A percentile compares a stretch with the other conserved stretches of the same genome.
Evolutionary conservation across 208 protist species (phyloP).

Genomic region (Trypanosoma grayi): DNA sequence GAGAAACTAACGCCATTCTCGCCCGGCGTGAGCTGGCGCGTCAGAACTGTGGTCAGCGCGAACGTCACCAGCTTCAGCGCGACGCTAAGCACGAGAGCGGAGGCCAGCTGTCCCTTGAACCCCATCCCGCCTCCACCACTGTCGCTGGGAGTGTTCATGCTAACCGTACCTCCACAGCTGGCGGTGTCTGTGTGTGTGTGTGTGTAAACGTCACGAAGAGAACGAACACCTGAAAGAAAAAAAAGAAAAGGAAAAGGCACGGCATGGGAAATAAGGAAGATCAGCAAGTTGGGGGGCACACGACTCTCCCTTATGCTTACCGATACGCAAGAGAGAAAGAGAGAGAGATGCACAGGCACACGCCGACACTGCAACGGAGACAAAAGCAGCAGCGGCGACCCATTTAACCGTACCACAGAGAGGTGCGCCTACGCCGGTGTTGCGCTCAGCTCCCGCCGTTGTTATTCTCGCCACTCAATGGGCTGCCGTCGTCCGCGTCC

Average conservation of each 20-base stretch:
- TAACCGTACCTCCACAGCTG: not conserved
- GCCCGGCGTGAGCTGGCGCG: slow-evolving; percentile 65
- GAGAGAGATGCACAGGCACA: no score
- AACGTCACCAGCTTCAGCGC: slow-evolving; percentile 78
- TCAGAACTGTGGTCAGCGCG: slow-evolving; percentile 52
- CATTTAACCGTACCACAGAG: no score
- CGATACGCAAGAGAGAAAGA: no score
- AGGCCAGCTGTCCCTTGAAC: slow-evolving; percentile 68
- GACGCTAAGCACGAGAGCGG: slow-evolving; percentile 60
- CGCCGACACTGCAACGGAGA: no score
- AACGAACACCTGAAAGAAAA: slow-evolving; percentile 1
- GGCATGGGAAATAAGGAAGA: not conserved
- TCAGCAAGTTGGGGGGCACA: not conserved
- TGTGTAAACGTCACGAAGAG: no score
- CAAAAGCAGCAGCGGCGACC: no score
- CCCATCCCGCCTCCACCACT: slow-evolving; percentile 3
- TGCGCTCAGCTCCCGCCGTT: slow-evolving; percentile 1
- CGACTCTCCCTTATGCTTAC: no score
- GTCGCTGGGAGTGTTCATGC: not conserved
- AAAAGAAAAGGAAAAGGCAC: slow-evolving; percentile 10
- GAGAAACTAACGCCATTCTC: slow-evolving; percentile 74
- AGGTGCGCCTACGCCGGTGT: no score
- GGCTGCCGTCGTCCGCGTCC: slow-evolving; percentile 2
- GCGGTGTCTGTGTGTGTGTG: no score
- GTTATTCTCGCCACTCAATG: slow-evolving; percentile 1